Evolutionary conservation across 225 moss, liverwort and hornwort species (phyloP).

Genomic region (Straminergon stramineum): DNA sequence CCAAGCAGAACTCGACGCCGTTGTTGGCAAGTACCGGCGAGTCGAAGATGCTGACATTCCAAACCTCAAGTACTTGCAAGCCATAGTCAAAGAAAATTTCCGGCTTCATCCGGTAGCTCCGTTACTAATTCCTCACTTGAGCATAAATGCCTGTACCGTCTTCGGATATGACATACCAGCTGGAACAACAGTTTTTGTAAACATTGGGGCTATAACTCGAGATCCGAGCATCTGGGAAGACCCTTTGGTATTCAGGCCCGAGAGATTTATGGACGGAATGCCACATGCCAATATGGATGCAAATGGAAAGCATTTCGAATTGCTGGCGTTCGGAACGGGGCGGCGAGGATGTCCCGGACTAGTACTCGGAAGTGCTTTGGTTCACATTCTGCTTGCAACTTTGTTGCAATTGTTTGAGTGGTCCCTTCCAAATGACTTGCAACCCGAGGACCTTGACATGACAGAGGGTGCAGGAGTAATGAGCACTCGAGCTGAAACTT

Average conservation of each 20-base stretch:
- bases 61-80: slow-evolving; percentile 7
- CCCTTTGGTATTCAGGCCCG: background rate
- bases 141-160: background rate
- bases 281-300: background rate
- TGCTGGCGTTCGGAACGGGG: background rate
- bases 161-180: slow-evolving; percentile 1
- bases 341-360: background rate
- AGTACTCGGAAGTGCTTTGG: background rate
- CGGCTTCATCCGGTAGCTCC: background rate
- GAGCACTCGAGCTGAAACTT: background rate
- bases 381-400: background rate
- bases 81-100: background rate
- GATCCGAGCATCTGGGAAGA: background rate
- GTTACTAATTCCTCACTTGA: background rate
- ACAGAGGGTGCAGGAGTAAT: background rate
- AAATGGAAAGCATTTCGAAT: background rate
- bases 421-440: background rate
- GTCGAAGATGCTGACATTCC: slow-evolving; percentile 10
- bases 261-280: background rate
- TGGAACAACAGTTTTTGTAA: background rate
- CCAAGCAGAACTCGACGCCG: background rate
- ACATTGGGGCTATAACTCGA: background rate
- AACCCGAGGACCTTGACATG: background rate
- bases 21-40: background rate
- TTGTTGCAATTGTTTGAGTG: background rate